phyloP scores from a whole-genome alignment of 2,329 filamentous ascomycete genomes.

The Monilinia laxa region DNA sequence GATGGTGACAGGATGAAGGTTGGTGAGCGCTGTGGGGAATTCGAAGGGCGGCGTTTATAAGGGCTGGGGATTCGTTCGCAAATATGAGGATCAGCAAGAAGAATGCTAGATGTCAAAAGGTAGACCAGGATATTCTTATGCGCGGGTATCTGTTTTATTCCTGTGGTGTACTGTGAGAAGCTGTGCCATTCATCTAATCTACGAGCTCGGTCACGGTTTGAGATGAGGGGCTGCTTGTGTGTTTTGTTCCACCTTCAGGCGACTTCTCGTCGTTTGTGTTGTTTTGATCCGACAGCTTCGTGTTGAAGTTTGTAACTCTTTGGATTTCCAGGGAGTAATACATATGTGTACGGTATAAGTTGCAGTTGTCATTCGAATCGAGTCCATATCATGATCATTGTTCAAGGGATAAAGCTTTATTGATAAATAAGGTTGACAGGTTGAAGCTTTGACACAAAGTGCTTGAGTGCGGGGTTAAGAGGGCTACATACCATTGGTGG shows the following conservation, averaged over 20 bases:
- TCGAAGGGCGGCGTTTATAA: no score
- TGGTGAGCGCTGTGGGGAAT: background rate
- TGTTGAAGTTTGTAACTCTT: no score
- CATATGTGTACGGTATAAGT: no score
- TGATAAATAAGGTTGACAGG: no score
- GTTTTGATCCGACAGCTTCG: background rate
- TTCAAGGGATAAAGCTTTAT: no score
- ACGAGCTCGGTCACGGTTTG: background rate
- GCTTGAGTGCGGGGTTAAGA: no score
- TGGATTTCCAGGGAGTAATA: no score
- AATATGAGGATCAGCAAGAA: background rate
- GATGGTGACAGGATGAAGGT: background rate
- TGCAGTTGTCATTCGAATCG: no score
- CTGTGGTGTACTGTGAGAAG: background rate
- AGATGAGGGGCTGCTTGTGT: background rate
- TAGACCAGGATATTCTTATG: background rate
- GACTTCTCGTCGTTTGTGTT: background rate
- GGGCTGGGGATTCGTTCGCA: background rate
- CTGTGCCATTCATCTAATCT: background rate
- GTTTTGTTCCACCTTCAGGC: background rate
- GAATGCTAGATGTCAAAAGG: background rate
- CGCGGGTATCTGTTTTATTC: background rate
- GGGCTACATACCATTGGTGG: no score
- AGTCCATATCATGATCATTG: no score
- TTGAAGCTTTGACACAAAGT: no score